phyloP scores from a whole-genome alignment of 371 early-diverging fungal genomes.

The Mortierella sp. region DNA sequence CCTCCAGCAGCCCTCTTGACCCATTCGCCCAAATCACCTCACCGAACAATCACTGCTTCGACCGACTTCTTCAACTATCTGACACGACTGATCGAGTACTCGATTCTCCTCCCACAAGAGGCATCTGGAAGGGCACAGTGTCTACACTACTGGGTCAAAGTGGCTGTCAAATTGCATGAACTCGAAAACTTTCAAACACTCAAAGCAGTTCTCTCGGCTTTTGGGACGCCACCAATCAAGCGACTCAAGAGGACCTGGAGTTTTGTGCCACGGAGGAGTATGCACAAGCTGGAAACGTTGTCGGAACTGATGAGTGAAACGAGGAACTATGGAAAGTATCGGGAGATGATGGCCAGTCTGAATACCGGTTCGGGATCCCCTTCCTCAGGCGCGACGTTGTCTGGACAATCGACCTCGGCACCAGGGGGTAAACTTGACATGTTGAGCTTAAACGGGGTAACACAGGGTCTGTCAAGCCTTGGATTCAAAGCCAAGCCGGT shows the following conservation, averaged over 20 bases:
- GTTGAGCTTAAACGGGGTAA: constrained; percentile 30
- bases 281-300: constrained; percentile 67
- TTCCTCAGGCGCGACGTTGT: constrained; percentile 14
- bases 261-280: constrained; percentile 73
- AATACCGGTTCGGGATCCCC: constrained; percentile 30
- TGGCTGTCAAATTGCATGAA: constrained; percentile 70
- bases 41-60: constrained; percentile 76
- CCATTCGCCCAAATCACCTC: constrained; percentile 76
- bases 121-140: constrained; percentile 72
- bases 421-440: constrained; percentile 56
- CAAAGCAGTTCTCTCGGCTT: constrained; percentile 77
- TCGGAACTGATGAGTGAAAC: constrained; percentile 77
- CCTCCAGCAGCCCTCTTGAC: constrained; percentile 69
- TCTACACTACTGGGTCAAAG: constrained; percentile 81
- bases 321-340: constrained; percentile 77
- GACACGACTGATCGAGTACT: constrained; percentile 79
- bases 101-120: constrained; percentile 71
- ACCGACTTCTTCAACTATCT: constrained; percentile 89
- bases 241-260: constrained; percentile 83
- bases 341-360: constrained; percentile 66
- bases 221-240: constrained; percentile 81
- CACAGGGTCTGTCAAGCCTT: constrained; percentile 12
- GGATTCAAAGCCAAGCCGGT: constrained; percentile 31
- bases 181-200: constrained; percentile 81
- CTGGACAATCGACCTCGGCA: constrained; percentile 33